Evolutionary conservation across 2,329 filamentous ascomycete genomes (phyloP).

Genomic region (Monosporascus ibericus): DNA sequence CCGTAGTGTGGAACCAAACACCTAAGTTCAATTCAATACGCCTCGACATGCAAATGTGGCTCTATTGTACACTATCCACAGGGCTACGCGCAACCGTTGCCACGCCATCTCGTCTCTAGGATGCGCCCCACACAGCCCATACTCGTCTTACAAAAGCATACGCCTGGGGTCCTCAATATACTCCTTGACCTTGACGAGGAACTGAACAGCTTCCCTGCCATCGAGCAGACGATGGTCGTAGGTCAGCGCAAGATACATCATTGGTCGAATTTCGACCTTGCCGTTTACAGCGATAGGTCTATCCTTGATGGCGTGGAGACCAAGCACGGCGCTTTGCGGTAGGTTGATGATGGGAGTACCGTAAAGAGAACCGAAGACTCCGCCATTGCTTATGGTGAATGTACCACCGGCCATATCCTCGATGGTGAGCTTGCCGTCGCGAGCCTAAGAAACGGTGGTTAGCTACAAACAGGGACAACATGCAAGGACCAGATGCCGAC

Average conservation of each 20-base stretch:
- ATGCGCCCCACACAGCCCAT: not conserved
- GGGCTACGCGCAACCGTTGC: not conserved
- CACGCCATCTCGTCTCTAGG: not conserved
- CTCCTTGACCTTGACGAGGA: conserved; percentile 95
- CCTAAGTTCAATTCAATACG: no score
- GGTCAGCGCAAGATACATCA: conserved; percentile 98
- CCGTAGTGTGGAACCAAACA: no score
- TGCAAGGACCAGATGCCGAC: conserved; percentile 10
- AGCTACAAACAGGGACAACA: not conserved
- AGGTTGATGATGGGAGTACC: conserved; percentile 98
- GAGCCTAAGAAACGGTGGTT: conserved; percentile 53
- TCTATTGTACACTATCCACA: not conserved
- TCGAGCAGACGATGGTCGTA: conserved; percentile 96
- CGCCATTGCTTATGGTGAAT: conserved; percentile 96
- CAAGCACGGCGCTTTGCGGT: conserved; percentile 85
- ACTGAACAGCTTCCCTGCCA: conserved; percentile 90
- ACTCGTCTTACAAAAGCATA: conserved; percentile 63
- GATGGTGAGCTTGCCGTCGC: conserved; percentile 93
- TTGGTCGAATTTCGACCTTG: conserved; percentile 92
- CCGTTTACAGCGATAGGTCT: conserved; percentile 84
- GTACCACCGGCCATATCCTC: conserved; percentile 99
- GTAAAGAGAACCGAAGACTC: conserved; percentile 95
- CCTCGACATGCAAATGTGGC: no score
- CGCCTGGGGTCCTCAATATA: conserved; percentile 92
- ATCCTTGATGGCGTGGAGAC: conserved; percentile 95